A percentile compares a stretch with the other conserved stretches of the same genome.
Conservation (phyloP, 2,329 filamentous ascomycete species). For the Corynespora cassiicola region DNA sequence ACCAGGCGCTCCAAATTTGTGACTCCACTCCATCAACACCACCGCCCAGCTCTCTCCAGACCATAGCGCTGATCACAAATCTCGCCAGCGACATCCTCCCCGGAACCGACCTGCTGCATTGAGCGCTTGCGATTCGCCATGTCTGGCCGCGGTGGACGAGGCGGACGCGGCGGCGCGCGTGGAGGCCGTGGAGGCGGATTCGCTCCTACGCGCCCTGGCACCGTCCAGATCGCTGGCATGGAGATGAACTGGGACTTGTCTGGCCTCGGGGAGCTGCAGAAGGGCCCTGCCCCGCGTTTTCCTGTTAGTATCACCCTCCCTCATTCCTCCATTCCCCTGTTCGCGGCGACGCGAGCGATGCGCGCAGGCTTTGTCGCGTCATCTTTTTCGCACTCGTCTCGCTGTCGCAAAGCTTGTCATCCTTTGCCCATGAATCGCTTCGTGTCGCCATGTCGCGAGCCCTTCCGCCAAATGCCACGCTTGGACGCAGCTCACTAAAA, state of each 20-base stretch:
- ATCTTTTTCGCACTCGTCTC: too few relatives aligned
- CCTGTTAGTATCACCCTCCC: constrained; percentile 37
- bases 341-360: too few relatives aligned
- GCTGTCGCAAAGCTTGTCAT: too few relatives aligned
- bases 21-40: constrained; percentile 1
- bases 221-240: constrained; percentile 50
- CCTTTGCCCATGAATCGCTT: too few relatives aligned
- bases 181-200: constrained; percentile 37
- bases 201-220: constrained; percentile 36
- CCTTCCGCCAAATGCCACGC: too few relatives aligned
- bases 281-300: constrained; percentile 49
- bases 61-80: neutral
- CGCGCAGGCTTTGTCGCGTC: too few relatives aligned
- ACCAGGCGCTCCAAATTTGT: constrained; percentile 4
- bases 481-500: constrained; percentile 32
- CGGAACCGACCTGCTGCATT: neutral
- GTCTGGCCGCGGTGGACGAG: constrained; percentile 12
- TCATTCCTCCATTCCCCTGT: neutral
- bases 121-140: neutral
- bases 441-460: too few relatives aligned
- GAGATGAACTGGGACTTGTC: constrained; percentile 50
- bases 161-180: constrained; percentile 39
- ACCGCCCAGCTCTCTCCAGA: neutral
- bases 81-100: neutral
- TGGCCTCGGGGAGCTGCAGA: constrained; percentile 48